Conservation (phyloP, 164 flowering plant genomes). For the Vitis riparia region DNA sequence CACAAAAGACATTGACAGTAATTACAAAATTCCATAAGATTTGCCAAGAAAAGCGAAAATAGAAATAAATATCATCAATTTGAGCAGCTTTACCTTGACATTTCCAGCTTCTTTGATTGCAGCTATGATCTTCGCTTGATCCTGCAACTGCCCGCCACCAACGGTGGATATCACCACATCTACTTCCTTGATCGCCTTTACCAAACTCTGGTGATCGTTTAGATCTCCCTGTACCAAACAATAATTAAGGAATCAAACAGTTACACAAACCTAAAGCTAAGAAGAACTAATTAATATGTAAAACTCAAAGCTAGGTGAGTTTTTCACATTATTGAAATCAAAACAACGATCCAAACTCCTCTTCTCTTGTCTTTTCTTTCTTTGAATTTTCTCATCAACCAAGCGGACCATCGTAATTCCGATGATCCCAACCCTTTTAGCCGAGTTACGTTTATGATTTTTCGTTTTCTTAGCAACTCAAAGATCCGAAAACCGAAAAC, state of each 20-base stretch:
- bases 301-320: not conserved
- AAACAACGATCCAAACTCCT: too few species aligned
- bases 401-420: too few species aligned
- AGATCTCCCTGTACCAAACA: slow-evolving; percentile 4
- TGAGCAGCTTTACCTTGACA: slow-evolving; percentile 24
- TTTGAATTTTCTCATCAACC: too few species aligned
- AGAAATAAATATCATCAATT: too few species aligned
- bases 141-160: slow-evolving; percentile 23
- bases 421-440: too few species aligned
- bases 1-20: too few species aligned
- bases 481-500: not conserved
- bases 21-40: too few species aligned
- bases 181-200: slow-evolving; percentile 22
- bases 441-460: too few species aligned
- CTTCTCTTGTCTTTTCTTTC: too few species aligned
- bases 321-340: too few species aligned
- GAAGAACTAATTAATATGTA: not conserved
- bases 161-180: slow-evolving; percentile 50
- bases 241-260: slow-evolving; percentile 33
- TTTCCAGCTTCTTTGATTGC: slow-evolving; percentile 36
- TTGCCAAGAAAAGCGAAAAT: too few species aligned
- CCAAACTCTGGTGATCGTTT: too few species aligned
- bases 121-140: slow-evolving; percentile 27
- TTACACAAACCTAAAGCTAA: slow-evolving; percentile 29
- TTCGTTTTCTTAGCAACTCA: not conserved